Evolutionary conservation across 2,329 filamentous ascomycete genomes (phyloP).

Genomic region (Myrmaecium sp.): DNA sequence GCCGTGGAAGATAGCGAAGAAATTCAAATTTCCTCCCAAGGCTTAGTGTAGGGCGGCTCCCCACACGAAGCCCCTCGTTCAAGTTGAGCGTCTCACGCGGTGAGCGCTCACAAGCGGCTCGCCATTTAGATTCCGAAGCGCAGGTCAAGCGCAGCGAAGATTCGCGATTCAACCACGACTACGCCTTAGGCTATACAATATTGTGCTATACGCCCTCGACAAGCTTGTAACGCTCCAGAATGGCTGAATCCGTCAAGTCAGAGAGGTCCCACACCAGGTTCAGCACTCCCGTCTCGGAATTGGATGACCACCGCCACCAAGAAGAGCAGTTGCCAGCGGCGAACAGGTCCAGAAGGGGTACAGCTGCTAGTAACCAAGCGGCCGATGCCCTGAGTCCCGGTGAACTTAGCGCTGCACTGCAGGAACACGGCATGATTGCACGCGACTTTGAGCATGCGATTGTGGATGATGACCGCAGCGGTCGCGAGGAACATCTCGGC

Average conservation of each 20-base stretch:
- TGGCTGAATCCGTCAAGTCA: constrained; percentile 46
- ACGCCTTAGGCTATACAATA: too few species aligned
- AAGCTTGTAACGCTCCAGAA: constrained; percentile 14
- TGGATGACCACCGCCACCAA: constrained; percentile 75
- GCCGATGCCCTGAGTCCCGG: constrained; percentile 25
- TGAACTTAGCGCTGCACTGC: constrained; percentile 30
- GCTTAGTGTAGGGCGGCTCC: constrained; percentile 28
- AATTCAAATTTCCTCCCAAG: constrained; percentile 9
- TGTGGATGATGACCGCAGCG: constrained; percentile 49
- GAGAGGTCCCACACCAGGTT: constrained; percentile 48
- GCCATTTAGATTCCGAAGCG: constrained; percentile 10
- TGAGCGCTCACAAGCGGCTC: constrained; percentile 39
- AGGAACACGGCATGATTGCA: constrained; percentile 28
- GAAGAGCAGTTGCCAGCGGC: constrained; percentile 40
- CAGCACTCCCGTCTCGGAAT: constrained; percentile 57
- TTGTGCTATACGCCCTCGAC: not conserved
- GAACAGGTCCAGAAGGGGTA: constrained; percentile 23
- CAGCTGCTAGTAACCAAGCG: constrained; percentile 17
- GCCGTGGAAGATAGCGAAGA: constrained; percentile 4
- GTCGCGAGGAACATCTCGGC: constrained; percentile 14
- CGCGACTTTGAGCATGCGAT: constrained; percentile 68
- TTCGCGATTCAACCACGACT: not conserved
- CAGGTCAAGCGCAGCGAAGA: not conserved
- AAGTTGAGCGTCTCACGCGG: constrained; percentile 34
- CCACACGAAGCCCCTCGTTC: constrained; percentile 29